Evolutionary conservation across 768 basidiomycete species (phyloP), one percentile per base, ranked within the genome.

Genomic region (Tubosaeta sp.): DNA sequence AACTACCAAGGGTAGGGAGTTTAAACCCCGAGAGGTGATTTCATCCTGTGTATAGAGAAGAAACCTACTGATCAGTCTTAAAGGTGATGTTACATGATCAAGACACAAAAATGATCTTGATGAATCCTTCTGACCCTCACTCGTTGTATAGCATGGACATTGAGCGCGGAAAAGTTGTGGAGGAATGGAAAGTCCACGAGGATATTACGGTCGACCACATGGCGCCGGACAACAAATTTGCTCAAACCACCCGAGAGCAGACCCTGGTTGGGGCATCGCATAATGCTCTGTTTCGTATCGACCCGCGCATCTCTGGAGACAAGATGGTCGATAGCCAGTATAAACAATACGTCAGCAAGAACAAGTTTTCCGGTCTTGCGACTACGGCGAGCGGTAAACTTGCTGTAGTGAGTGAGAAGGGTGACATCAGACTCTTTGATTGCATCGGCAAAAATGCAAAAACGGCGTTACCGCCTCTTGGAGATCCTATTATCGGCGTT

Each of bases 141-240:
- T 85, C 93, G 0, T 73, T 99, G 39, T 97, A 84, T 72, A 84
- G 77, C 57, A 84, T 98, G 80, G 97, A 99, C 72, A 81, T 99
- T 55, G 88, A 95, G 69, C 84, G 85, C 25, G 97, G 92, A 39
- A 95, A 97, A 71, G 85, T 99, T 27, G 92, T 98, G 19, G 97
- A 99, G 66, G 97, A 99, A 68, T 97, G 93, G 94, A 95, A 93
- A 66, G 85, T 99, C n/a, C 86, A 94, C 65, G 92, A 97, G 33
- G 77, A 87, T 63, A 76, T 98, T 57, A 75, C 78, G 14, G 90
- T 99, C 57, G 80, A 88, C 68, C 86, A 95, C 64, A 89, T 98
- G 66, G 83, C 95, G 2, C 95, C 97, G 5, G 85, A 93, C 60
- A 85, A 80, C 72, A 99, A 99, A 71, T 97, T 92, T 62, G 95